phyloP scores from a whole-genome alignment of 768 basidiomycete genomes.

The Pluteus cervinus region DNA sequence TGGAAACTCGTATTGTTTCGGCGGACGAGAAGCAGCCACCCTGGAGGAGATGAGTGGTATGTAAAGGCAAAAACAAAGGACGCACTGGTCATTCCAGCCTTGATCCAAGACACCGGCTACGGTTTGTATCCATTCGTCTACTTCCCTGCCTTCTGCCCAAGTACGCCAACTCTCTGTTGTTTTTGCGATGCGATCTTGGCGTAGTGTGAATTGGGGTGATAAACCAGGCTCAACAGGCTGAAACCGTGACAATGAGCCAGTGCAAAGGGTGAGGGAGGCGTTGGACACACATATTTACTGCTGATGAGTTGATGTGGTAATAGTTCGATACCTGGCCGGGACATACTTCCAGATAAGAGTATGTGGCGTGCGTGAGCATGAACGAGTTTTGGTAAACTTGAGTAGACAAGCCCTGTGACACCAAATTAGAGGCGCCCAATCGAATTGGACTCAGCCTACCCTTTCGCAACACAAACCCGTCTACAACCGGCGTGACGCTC shows the following conservation, averaged over 20 bases:
- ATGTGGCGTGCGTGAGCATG: constrained; percentile 72
- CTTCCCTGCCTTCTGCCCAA: constrained; percentile 77
- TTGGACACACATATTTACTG: constrained; percentile 54
- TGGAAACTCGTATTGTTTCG: constrained; percentile 88
- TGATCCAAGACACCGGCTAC: constrained; percentile 82
- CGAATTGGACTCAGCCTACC: constrained; percentile 38
- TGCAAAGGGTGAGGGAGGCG: background rate
- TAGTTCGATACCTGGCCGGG: constrained; percentile 59
- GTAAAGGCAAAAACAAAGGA: constrained; percentile 1
- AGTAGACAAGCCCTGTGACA: constrained; percentile 65
- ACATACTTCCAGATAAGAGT: constrained; percentile 42
- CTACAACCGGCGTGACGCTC: constrained; percentile 92
- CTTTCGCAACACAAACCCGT: constrained; percentile 96
- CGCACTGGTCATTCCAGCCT: constrained; percentile 87
- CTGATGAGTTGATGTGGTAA: constrained; percentile 85
- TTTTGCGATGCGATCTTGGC: constrained; percentile 64
- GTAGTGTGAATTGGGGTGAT: constrained; percentile 60
- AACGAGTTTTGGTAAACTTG: constrained; percentile 73
- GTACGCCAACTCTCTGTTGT: constrained; percentile 78
- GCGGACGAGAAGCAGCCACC: constrained; percentile 47
- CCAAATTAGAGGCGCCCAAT: constrained; percentile 1
- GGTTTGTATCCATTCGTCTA: constrained; percentile 92
- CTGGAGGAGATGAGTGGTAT: constrained; percentile 27
- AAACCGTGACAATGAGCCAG: constrained; percentile 7
- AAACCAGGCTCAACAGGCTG: constrained; percentile 71